Conservation (phyloP, 148 eudicot species). For the Cornus kousa region DNA sequence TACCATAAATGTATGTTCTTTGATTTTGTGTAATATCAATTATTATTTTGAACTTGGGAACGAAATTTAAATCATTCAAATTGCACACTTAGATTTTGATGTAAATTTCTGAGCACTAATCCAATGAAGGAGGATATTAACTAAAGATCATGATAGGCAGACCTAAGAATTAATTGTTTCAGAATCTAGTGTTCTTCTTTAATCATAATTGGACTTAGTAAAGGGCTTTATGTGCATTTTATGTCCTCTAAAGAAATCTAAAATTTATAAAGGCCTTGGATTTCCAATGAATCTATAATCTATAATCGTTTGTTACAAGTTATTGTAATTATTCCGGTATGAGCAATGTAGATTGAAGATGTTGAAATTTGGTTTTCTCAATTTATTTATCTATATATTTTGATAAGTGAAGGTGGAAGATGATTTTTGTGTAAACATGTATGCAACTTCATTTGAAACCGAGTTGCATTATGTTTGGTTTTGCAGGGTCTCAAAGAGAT, state of each 20-base stretch:
- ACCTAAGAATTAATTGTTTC: not conserved
- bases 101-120: too few species aligned
- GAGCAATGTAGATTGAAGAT: too few species aligned
- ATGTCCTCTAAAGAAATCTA: not conserved
- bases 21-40: too few species aligned
- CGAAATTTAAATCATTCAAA: too few species aligned
- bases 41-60: too few species aligned
- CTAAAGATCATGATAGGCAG: not conserved
- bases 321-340: too few species aligned
- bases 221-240: not conserved
- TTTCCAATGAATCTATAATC: not conserved
- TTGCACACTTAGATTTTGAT: too few species aligned
- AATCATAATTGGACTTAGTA: not conserved
- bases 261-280: not conserved
- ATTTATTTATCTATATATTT: too few species aligned
- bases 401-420: not conserved
- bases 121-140: too few species aligned
- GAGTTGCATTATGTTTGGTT: not conserved
- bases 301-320: too few species aligned
- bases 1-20: not conserved
- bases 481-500: constrained; percentile 52
- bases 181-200: not conserved
- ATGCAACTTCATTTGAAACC: not conserved
- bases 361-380: too few species aligned
- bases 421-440: not conserved